Evolutionary conservation across 768 basidiomycete genomes (phyloP).

Genomic region (Asterophora lycoperdoides): DNA sequence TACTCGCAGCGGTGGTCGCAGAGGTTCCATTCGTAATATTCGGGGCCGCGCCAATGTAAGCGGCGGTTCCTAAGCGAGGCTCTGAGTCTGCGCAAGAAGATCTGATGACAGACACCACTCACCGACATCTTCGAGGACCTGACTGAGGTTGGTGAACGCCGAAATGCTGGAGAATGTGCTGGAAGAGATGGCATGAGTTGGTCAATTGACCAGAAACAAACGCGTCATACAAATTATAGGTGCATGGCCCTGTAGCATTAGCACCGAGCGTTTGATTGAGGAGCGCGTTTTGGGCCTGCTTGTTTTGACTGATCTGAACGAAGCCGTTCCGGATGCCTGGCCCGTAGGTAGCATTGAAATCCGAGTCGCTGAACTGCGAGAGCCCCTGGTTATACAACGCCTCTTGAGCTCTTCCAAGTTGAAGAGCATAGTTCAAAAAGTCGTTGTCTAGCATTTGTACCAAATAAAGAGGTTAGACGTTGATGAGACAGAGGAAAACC

Average conservation of each 20-base stretch:
- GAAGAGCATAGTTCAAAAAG: constrained; percentile 11
- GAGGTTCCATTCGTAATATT: constrained; percentile 33
- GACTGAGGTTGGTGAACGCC: constrained; percentile 12
- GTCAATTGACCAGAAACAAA: too few species aligned
- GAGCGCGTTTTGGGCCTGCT: constrained; percentile 16
- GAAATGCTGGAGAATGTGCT: constrained; percentile 13
- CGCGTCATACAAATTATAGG: constrained; percentile 42
- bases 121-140: constrained; percentile 16
- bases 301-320: constrained; percentile 13
- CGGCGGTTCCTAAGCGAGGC: constrained; percentile 28
- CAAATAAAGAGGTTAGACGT: background rate
- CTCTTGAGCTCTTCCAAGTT: constrained; percentile 13
- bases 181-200: background rate
- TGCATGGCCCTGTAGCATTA: constrained; percentile 43
- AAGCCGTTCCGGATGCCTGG: constrained; percentile 9
- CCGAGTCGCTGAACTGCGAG: constrained; percentile 9
- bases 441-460: constrained; percentile 6
- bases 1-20: constrained; percentile 42
- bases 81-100: too few species aligned
- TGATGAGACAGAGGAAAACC: constrained; percentile 2
- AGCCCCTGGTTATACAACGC: constrained; percentile 17
- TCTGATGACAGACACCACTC: background rate
- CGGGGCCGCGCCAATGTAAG: constrained; percentile 46
- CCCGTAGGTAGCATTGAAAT: constrained; percentile 11
- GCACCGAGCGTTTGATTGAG: constrained; percentile 31